phyloP scores from a whole-genome alignment of 2,329 filamentous ascomycete species.

The Rhynchosporium graminicola region DNA sequence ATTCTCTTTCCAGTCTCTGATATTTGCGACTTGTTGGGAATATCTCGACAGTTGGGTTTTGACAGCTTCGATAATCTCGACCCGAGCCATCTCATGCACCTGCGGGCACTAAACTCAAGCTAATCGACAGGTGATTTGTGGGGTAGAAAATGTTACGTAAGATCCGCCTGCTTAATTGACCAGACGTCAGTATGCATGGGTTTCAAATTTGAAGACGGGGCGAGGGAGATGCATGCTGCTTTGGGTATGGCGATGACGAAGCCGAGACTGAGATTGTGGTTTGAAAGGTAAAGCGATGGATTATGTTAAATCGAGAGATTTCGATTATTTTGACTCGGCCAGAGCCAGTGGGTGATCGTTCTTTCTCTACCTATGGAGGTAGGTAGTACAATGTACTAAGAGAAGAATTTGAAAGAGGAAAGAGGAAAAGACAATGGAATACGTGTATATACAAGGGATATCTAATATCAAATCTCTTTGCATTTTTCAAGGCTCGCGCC shows the following conservation, averaged over 20 bases:
- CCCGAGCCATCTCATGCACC: constrained; percentile 1
- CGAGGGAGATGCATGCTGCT: constrained; percentile 4
- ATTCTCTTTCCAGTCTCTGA: too few species aligned
- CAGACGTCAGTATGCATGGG: constrained; percentile 9
- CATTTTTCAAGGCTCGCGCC: too few species aligned
- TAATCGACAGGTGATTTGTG: constrained; percentile 16
- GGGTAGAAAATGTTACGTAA: constrained; percentile 26
- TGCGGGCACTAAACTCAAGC: constrained; percentile 10
- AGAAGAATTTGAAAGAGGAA: too few species aligned
- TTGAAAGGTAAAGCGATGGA: too few species aligned
- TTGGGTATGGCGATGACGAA: constrained; percentile 19
- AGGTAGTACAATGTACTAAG: too few species aligned
- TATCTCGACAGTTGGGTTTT: not conserved
- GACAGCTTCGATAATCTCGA: not conserved
- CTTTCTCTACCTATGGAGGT: too few species aligned
- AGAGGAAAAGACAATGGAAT: too few species aligned
- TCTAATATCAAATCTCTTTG: too few species aligned
- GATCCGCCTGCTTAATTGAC: not conserved
- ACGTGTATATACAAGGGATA: too few species aligned
- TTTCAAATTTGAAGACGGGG: not conserved
- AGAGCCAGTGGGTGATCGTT: too few species aligned
- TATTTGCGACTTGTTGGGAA: not conserved
- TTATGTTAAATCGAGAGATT: too few species aligned
- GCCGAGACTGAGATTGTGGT: not conserved
- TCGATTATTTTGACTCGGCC: too few species aligned